Evolutionary conservation across 2,329 filamentous ascomycete species (phyloP), one percentile per base, ranked within the genome.

Genomic region (Gaeumannomyces tritici): DNA sequence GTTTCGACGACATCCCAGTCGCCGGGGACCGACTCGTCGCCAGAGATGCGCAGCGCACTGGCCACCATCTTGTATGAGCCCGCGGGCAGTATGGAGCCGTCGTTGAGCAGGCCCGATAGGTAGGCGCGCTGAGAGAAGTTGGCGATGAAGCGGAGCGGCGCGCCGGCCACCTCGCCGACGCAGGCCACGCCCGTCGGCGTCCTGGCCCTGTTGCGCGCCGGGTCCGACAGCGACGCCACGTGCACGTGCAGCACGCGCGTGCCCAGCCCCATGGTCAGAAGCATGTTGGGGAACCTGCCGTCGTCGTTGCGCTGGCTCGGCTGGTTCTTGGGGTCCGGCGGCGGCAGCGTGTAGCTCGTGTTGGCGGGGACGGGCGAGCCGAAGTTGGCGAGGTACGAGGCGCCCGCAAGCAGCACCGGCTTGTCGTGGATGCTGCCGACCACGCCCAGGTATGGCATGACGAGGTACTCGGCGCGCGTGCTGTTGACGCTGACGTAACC

Each of bases 401-500:
- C 29, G 12, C 26, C 12, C 18, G 60, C 7, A 55, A 63, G 62
- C 31, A 66, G 60, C n/a, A 60, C 26, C 5, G 21, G 33, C 71
- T 76, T 88, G 28, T 65, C 64, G 64, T 74, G 70, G 63, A 79
- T 63, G 65, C 73, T 75, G 56, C 76, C 75, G 26, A 71, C 73
- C 8, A 74, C 70, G 51, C 75, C 75, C 57, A 73, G 64, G 68
- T 78, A 78, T 0, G 75, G 76, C 4, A 78, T 69, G 21, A 72
- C 73, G 33, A 76, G 67, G 12, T 67, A 9, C 73, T 66, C 68
- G 68, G 75, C 74, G 65, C 79, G 76, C 47, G 73, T 74, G 59
- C 75, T 75, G 66, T 75, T 78, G 63, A 81, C 70, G 59, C 76
- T 72, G 62, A 81, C 73, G 69, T 78, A 80, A 33, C 79, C 79